Base-by-base conservation (phyloP, 495 filamentous ascomycete species). In the Xylaria venustula region DNA sequence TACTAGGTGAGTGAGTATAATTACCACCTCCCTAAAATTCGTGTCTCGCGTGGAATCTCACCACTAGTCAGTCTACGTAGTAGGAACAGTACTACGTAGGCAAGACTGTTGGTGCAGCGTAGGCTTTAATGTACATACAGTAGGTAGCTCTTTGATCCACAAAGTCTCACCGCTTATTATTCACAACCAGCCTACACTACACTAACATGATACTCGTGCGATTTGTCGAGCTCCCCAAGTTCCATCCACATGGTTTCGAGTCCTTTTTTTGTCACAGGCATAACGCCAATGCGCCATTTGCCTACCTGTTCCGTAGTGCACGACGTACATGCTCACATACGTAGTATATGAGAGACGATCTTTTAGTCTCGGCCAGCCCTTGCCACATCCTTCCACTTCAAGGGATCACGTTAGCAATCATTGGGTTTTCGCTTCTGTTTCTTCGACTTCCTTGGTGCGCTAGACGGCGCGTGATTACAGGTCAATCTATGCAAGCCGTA, bases 171-270 rank as follows among this genome's bases (percentile, higher is more conserved):
- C 47, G 56, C 56, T 51, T 51, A 30, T 60, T 52, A 19, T 40
- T 46, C 19, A 12, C 45, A n/a, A 32, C 34, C 30, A 37, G 45
- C n/a, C n/a, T n/a, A n/a, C n/a, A n/a, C n/a, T n/a, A n/a, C n/a
- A 11, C 32, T 40, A 36, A 48, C 44, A 40, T 26, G 32, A 41
- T 58, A 19, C 34, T 41, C 44, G 45, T 49, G 46, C 56, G 25
- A 51, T 59, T 41, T 23, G 56, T 36, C 34, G 56, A 23, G 22
- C 48, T 52, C 40, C 17, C 28, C n/a, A n/a, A 7, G 37, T 60
- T 37, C 57, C 48, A 60, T 60, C 47, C 57, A 52, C 47, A 52
- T 60, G 48, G 47, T 52, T 51, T 60, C 37, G 40, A 34, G 56
- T 23, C 25, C 26, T 59, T 34, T 32, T 44, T 28, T 34, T 14